Evolutionary conservation across 1,139 yeast genomes (phyloP), one percentile per base, ranked within the genome.

Genomic region (Scheffersomyces titani): DNA sequence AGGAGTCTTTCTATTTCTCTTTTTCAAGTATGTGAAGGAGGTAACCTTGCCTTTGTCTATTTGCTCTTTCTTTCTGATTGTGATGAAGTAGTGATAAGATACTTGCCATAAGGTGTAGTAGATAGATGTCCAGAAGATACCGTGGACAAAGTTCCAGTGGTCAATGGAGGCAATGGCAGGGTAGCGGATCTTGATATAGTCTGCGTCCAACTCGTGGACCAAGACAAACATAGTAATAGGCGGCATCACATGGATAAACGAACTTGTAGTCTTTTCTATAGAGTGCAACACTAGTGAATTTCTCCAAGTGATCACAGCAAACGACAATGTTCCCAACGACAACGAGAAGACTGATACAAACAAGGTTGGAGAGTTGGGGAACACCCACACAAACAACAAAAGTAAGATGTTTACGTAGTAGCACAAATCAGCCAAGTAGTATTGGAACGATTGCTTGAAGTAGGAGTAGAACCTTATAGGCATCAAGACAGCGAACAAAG

Each of bases 231-330:
- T 82, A 2, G 93, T 89, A 40, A 88, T 84, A 0, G 98, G 97
- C 1, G 99, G 99, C 77, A 91, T 83, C 18, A 94, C 82, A 68
- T 94, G 99, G 61, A 94, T 93, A 65, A 92, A 90, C 4, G 97
- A 87, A 18, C 94, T 87, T 1, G 98, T 93, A n/a, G 94, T 90
- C 72, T 94, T 93, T 62, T 93, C 98, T 61, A 94, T 84, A 19
- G 96, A 89, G 68, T 94, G 99, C 52, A 94, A 79, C 7, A 94
- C 98, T 57, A 94, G 80, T 7, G 97, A 92, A 70, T 94, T 94
- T 65, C 97, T 82, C 99, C 99, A 94, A 0, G 98, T 91, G 47
- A 93, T 88, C 19, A 94, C 97, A 0, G 98, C 98, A 83, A 92
- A 93, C 9, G 97, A 85, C 55, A 94, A 75, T 0, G 98, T 91